phyloP scores from a whole-genome alignment of 2,329 filamentous ascomycete species.

The Phyllosticta citrichinensis region DNA sequence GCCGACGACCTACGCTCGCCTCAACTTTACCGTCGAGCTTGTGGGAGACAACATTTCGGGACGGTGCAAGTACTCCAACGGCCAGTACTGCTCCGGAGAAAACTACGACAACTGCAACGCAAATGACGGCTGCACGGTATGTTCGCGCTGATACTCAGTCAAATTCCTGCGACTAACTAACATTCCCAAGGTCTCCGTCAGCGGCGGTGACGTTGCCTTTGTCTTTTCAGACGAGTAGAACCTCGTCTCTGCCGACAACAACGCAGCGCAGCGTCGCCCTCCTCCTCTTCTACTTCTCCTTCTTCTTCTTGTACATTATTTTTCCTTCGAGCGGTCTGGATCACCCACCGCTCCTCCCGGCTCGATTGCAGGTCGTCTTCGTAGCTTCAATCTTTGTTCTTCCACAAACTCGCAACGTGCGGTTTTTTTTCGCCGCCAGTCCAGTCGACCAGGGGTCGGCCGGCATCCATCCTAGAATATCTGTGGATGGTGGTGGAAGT shows the following conservation, averaged over 20 bases:
- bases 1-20: slow-evolving; percentile 58
- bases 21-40: slow-evolving; percentile 74
- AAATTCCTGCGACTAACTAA: neutral
- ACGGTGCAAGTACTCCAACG: slow-evolving; percentile 57
- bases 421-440: neutral
- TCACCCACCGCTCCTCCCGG: neutral
- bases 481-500: too few species aligned
- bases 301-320: neutral
- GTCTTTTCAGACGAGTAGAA: neutral
- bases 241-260: neutral
- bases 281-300: neutral
- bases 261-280: neutral
- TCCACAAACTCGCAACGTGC: neutral
- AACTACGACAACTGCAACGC: slow-evolving; percentile 38
- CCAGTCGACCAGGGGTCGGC: too few species aligned
- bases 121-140: slow-evolving; percentile 68
- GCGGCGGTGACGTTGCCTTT: neutral
- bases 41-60: slow-evolving; percentile 51
- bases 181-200: slow-evolving; percentile 3
- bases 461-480: too few species aligned
- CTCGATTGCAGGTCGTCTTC: neutral
- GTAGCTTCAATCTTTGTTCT: neutral
- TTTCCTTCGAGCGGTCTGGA: neutral
- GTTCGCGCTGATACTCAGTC: slow-evolving; percentile 25
- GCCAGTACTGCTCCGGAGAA: slow-evolving; percentile 46